Conservation (phyloP, 257 asterid species). For the Ilex asprella region DNA sequence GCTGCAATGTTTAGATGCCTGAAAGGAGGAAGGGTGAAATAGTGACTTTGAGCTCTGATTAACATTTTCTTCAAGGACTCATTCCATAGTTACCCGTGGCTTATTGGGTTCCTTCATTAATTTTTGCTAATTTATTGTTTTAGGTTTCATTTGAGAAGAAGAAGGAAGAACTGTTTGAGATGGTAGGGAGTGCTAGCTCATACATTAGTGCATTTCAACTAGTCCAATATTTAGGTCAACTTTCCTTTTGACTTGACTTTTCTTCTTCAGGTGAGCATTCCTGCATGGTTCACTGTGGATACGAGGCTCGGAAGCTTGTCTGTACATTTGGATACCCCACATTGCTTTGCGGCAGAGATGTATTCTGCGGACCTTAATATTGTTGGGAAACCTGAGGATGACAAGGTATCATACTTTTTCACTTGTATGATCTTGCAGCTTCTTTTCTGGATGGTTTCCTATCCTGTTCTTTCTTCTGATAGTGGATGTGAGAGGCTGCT, state of each 20-base stretch:
- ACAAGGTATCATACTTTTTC: slow-evolving; percentile 47
- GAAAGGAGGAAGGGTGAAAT: no score
- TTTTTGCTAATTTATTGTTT: slow-evolving; percentile 4
- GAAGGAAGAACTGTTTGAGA: slow-evolving; percentile 96
- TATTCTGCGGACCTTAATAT: slow-evolving; percentile 80
- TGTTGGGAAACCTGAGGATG: slow-evolving; percentile 87
- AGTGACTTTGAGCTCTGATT: no score
- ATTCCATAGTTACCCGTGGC: background rate
- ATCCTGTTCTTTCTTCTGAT: background rate
- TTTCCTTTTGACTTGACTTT: slow-evolving; percentile 18
- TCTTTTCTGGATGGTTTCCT: background rate
- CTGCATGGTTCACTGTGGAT: slow-evolving; percentile 94
- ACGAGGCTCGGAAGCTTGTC: slow-evolving; percentile 87
- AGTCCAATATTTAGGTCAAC: slow-evolving; percentile 6
- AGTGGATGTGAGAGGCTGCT: background rate
- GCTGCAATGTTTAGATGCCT: no score
- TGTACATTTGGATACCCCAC: slow-evolving; percentile 82
- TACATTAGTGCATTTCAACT: background rate
- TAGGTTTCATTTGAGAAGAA: slow-evolving; percentile 93
- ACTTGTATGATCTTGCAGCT: background rate
- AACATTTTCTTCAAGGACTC: background rate
- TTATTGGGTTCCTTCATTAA: slow-evolving; percentile 8
- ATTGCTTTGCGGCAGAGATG: slow-evolving; percentile 94
- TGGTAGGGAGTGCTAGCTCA: slow-evolving; percentile 43
- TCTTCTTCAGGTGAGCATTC: slow-evolving; percentile 75